Evolutionary conservation across 257 asterid species (phyloP).

Genomic region (Forsythia suspensa): DNA sequence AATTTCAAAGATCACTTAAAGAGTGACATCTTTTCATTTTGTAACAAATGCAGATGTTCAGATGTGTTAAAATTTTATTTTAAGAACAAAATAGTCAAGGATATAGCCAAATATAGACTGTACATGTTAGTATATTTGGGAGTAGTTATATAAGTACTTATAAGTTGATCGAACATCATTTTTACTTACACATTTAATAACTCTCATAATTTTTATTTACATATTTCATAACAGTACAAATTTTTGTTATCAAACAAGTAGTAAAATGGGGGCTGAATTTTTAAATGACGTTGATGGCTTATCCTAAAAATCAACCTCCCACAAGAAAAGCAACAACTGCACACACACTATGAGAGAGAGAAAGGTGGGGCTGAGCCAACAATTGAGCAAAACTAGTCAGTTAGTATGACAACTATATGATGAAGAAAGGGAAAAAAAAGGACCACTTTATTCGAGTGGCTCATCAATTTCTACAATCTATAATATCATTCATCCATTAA

Average conservation of each 20-base stretch:
- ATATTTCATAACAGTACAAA: no score
- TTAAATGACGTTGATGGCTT: conserved; percentile 1
- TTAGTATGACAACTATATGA: conserved; percentile 1
- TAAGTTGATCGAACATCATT: no score
- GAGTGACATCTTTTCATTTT: neutral
- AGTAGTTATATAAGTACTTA: no score
- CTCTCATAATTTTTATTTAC: no score
- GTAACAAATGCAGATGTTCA: no score
- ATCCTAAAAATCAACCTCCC: conserved; percentile 10
- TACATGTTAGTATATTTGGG: no score
- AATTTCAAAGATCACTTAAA: no score
- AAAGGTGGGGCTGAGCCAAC: neutral
- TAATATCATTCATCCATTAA: neutral
- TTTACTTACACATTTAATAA: no score
- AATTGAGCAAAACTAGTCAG: neutral
- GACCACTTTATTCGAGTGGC: conserved; percentile 5
- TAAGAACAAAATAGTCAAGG: neutral
- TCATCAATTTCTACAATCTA: neutral
- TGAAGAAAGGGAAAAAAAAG: neutral
- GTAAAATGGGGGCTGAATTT: neutral
- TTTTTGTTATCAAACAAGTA: neutral
- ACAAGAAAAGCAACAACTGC: neutral
- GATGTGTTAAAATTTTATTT: no score
- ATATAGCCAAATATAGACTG: no score
- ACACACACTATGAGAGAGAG: neutral